Evolutionary conservation across 2,329 filamentous ascomycete genomes (phyloP).

Genomic region (Ophiostoma australiae): DNA sequence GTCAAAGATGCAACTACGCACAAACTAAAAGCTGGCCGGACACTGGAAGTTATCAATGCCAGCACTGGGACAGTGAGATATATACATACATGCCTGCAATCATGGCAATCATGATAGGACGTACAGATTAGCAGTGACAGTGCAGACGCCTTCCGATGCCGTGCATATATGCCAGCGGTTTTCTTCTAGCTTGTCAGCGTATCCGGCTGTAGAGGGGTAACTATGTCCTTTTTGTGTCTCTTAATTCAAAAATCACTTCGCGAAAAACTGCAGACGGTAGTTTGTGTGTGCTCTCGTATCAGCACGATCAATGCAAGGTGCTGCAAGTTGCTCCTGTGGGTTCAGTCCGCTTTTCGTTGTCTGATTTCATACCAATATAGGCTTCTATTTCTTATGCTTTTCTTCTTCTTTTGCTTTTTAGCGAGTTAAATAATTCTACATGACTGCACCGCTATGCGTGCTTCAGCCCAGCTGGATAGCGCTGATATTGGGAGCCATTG

Average conservation of each 20-base stretch:
- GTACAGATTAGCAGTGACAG: not conserved
- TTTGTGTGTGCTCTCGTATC: conserved; percentile 10
- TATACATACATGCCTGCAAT: not conserved
- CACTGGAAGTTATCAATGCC: not conserved
- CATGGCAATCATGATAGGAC: not conserved
- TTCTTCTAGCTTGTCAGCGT: not conserved
- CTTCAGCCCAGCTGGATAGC: not conserved
- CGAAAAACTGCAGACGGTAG: not conserved
- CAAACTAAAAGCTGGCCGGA: not conserved
- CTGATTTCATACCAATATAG: not conserved
- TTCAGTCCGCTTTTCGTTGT: not conserved
- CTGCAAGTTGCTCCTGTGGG: not conserved
- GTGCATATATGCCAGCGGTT: not conserved
- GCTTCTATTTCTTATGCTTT: not conserved
- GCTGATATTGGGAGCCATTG: not conserved
- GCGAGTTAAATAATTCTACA: not conserved
- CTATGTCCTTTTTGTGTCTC: too few relatives aligned
- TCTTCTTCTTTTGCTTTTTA: not conserved
- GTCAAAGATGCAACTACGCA: too few relatives aligned
- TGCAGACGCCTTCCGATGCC: conserved; percentile 4
- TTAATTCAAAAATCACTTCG: not conserved
- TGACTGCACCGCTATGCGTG: not conserved
- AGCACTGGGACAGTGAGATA: not conserved
- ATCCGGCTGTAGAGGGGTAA: too few relatives aligned
- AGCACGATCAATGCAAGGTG: conserved; percentile 7